Evolutionary conservation across 768 basidiomycete genomes (phyloP).

Genomic region (Leccinum boreale): DNA sequence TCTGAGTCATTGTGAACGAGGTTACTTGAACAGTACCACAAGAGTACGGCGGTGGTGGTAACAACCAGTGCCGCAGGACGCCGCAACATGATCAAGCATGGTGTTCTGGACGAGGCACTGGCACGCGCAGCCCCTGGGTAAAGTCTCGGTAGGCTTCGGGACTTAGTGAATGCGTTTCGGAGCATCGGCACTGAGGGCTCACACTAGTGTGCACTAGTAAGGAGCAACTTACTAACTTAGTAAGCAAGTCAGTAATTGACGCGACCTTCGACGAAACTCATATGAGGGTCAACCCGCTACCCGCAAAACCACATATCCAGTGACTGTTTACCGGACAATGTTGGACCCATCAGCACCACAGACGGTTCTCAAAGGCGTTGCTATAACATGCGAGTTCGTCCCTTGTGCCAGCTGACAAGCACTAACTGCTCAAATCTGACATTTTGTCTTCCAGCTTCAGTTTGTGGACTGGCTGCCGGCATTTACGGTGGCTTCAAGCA

Average conservation of each 20-base stretch:
- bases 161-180: slow-evolving; percentile 5
- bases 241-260: background rate
- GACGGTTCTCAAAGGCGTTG: slow-evolving; percentile 55
- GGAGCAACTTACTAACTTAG: no score
- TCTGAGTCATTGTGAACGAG: slow-evolving; percentile 36
- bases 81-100: background rate
- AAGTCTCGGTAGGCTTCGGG: background rate
- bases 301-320: background rate
- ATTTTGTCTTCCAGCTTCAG: slow-evolving; percentile 45
- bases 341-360: slow-evolving; percentile 32
- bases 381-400: slow-evolving; percentile 81
- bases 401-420: slow-evolving; percentile 8
- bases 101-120: background rate
- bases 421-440: slow-evolving; percentile 21
- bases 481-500: slow-evolving; percentile 46
- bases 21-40: slow-evolving; percentile 39
- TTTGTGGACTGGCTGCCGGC: slow-evolving; percentile 47
- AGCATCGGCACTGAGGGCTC: slow-evolving; percentile 6
- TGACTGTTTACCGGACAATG: slow-evolving; percentile 1
- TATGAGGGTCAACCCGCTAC: slow-evolving; percentile 1
- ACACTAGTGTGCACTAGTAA: background rate
- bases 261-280: background rate
- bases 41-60: slow-evolving; percentile 25
- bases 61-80: slow-evolving; percentile 18
- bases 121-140: slow-evolving; percentile 8